Base-by-base conservation (phyloP, 148 eudicot species). In the Amaranthus hypochondriacus region DNA sequence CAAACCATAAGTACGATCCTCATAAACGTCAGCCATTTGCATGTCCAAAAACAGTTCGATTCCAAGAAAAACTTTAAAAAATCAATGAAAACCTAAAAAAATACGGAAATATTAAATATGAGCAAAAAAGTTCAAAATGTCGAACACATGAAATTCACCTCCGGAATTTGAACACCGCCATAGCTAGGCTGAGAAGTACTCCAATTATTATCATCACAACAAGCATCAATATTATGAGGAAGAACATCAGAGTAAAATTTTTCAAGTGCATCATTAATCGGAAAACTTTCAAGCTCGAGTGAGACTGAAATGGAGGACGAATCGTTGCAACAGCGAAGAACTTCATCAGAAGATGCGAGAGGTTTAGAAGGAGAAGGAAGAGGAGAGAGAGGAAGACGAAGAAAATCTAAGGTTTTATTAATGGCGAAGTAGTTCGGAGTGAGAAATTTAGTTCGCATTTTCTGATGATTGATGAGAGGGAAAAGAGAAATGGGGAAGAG, bases 391-490 rank as follows among this genome's bases (percentile, higher is more conserved):
- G 90, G 88, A 10, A 89, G 79, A 62, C 83, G 89, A 82, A 87
- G 86, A 81, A 89, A 91, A 6, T 71, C 81, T 79, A 83, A 82
- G 83, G 87, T 76, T 84, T 85, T 80, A 12, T 72, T 50, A 72
- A 81, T 54, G 84, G 81, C 18, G 83, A 62, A 80, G 79, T 51
- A 80, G 63, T 80, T 71, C 3, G 79, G 59, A 6, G 80, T 77
- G 66, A 87, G 87, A 51, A 89, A 91, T 73, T 84, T 85, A 76
- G 92, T 91, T 78, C 93, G 87, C 97, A 91, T 91, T 73, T 64
- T 28, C 2, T 0, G 69, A 9, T 44, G 54, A 18, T 14, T 15
- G 14, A 66, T 66, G 74, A 56, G 39, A 49, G 14, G 5, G 39
- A 64, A 6, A 54, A 54, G 56, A 51, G 4, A 42, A 10, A 10